A percentile compares a stretch with the other conserved stretches of the same genome.
Conservation (phyloP, 441 rosid genomes). For the Gossypium gossypioides region DNA sequence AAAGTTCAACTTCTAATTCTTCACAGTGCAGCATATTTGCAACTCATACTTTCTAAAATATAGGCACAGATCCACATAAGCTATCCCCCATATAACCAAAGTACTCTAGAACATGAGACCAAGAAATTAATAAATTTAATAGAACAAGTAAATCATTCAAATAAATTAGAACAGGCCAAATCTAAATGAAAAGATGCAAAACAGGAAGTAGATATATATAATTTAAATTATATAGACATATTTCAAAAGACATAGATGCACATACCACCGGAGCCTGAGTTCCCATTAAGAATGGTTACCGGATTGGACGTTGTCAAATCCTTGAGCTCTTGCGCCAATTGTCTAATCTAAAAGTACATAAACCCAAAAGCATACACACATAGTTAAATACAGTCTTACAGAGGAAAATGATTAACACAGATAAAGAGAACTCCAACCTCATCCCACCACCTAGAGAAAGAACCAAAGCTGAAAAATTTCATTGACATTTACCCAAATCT, state of each 20-base stretch:
- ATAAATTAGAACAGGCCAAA: not conserved
- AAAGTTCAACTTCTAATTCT: slow-evolving; percentile 1
- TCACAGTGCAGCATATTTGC: not conserved
- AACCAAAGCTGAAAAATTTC: not conserved
- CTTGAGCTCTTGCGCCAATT: slow-evolving; percentile 80
- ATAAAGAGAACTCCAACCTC: not conserved
- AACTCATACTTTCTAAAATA: not conserved
- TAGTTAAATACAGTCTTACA: slow-evolving; percentile 6
- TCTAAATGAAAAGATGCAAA: not conserved
- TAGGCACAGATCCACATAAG: not conserved
- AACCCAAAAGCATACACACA: slow-evolving; percentile 10
- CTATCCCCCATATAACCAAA: not conserved
- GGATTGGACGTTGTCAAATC: slow-evolving; percentile 55
- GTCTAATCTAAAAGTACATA: slow-evolving; percentile 43
- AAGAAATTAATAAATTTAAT: not conserved
- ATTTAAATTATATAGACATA: not conserved
- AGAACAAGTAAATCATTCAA: not conserved
- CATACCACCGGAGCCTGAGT: slow-evolving; percentile 49
- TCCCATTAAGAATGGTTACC: slow-evolving; percentile 63
- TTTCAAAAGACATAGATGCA: not conserved
- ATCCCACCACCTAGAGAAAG: not conserved
- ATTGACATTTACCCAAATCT: not conserved
- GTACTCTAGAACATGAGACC: not conserved
- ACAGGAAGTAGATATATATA: not conserved
- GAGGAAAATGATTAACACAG: not conserved